phyloP scores from a whole-genome alignment of 1,284 basidiomycete species.

The Mycocalia duriaeana region DNA sequence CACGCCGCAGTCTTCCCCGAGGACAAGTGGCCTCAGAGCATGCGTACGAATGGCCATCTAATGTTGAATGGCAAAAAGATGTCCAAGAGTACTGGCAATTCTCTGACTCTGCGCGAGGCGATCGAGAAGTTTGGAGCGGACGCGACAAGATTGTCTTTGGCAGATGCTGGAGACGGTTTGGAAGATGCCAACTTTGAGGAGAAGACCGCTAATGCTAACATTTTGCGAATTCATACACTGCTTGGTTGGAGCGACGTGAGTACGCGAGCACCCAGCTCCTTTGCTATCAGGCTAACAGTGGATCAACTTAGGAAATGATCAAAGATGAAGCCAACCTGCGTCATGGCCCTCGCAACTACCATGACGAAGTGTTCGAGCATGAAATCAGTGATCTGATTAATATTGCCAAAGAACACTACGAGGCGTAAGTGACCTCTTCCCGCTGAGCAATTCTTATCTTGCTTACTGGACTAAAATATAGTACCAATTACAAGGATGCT shows the following conservation, averaged over 20 bases:
- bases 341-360: slow-evolving; percentile 64
- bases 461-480: slow-evolving; percentile 25
- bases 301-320: slow-evolving; percentile 67
- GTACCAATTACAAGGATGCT: slow-evolving; percentile 93
- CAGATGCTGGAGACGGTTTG: slow-evolving; percentile 96
- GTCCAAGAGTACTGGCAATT: slow-evolving; percentile 95
- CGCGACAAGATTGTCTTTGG: slow-evolving; percentile 87
- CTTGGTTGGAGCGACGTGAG: slow-evolving; percentile 88
- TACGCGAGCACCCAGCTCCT: no score
- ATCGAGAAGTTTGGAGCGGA: slow-evolving; percentile 90
- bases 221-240: slow-evolving; percentile 89
- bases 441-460: slow-evolving; percentile 1
- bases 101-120: slow-evolving; percentile 73
- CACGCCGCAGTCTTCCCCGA: slow-evolving; percentile 94
- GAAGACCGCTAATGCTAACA: slow-evolving; percentile 96
- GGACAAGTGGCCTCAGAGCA: slow-evolving; percentile 88
- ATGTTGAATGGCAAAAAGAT: slow-evolving; percentile 99
- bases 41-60: slow-evolving; percentile 95
- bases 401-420: slow-evolving; percentile 75
- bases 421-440: slow-evolving; percentile 50
- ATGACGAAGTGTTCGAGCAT: slow-evolving; percentile 88
- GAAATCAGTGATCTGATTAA: slow-evolving; percentile 87
- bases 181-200: slow-evolving; percentile 99
- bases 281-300: slow-evolving; percentile 1
- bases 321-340: slow-evolving; percentile 68